phyloP scores from a whole-genome alignment of 495 filamentous ascomycete species.

The Penicillium bialowiezense region DNA sequence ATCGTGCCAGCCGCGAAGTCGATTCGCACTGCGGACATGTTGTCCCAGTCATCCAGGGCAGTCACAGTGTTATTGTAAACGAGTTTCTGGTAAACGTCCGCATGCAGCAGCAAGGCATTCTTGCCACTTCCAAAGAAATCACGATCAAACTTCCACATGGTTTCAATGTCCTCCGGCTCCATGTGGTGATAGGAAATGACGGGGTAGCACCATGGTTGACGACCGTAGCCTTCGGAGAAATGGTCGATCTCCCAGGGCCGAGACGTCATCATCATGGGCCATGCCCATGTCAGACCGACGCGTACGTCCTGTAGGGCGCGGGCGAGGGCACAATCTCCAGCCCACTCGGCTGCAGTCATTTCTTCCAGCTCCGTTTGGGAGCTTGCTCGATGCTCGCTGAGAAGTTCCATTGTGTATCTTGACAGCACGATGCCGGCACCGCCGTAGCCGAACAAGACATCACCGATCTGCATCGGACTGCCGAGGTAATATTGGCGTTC shows the following conservation, averaged over 20 bases:
- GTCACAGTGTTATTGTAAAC: slow-evolving; percentile 19
- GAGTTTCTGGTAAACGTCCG: slow-evolving; percentile 30
- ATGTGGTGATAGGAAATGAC: slow-evolving; percentile 51
- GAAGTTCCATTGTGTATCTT: slow-evolving; percentile 17
- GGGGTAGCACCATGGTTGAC: slow-evolving; percentile 48
- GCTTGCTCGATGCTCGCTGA: slow-evolving; percentile 17
- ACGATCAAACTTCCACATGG: slow-evolving; percentile 45
- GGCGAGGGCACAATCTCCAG: slow-evolving; percentile 40
- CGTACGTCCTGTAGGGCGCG: slow-evolving; percentile 35
- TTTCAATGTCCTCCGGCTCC: slow-evolving; percentile 35
- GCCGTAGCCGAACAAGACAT: slow-evolving; percentile 56
- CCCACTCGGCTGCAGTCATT: slow-evolving; percentile 31
- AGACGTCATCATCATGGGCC: slow-evolving; percentile 38
- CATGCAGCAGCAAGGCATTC: slow-evolving; percentile 28
- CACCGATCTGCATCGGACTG: slow-evolving; percentile 38
- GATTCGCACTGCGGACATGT: slow-evolving; percentile 21
- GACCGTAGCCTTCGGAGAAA: slow-evolving; percentile 37
- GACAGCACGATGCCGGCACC: slow-evolving; percentile 59
- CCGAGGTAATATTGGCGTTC: slow-evolving; percentile 53
- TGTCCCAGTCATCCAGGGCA: slow-evolving; percentile 32
- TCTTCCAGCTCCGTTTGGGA: slow-evolving; percentile 24
- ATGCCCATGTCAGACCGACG: slow-evolving; percentile 32
- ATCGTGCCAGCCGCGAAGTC: slow-evolving; percentile 18
- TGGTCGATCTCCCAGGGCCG: slow-evolving; percentile 38
- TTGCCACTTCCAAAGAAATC: slow-evolving; percentile 40